These are phyloP conservation scores for Stagonosporopsis cucurbitacearum DNA, from an alignment of 2,329 filamentous ascomycete genomes.

Conservation along the genomic window DNA sequence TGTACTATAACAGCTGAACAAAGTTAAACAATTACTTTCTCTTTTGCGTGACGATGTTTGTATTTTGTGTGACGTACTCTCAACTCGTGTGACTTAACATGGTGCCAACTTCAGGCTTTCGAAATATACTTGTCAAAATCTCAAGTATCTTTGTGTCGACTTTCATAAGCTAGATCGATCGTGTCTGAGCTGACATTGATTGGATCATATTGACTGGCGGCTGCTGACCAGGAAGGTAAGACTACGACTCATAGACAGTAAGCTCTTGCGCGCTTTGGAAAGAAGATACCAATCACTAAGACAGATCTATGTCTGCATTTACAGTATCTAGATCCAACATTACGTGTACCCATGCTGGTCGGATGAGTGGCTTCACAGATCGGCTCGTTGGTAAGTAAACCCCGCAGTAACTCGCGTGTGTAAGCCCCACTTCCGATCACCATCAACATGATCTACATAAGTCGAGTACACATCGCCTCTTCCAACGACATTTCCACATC, in stretches of 20 bases:
- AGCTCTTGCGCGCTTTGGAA: neutral
- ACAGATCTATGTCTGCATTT: neutral
- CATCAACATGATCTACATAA: neutral
- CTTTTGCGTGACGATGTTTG: too few species aligned
- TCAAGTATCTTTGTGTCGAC: too few species aligned
- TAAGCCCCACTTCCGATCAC: conserved; percentile 1
- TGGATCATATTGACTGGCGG: neutral
- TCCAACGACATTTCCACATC: neutral
- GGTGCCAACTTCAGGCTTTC: too few species aligned
- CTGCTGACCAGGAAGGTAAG: neutral
- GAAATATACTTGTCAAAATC: too few species aligned
- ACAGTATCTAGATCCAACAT: neutral
- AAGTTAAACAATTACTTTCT: neutral
- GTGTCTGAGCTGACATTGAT: neutral
- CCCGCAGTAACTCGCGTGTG: conserved; percentile 5
- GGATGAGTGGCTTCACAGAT: neutral
- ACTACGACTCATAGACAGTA: neutral
- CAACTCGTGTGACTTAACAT: too few species aligned
- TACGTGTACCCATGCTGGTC: neutral
- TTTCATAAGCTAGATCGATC: neutral
- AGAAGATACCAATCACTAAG: neutral
- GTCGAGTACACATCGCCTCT: neutral
- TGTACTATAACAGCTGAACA: conserved; percentile 5
- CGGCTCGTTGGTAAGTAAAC: conserved; percentile 1
- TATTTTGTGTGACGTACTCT: too few species aligned